Conservation (phyloP, 164 flowering plant genomes). For the Brasenia schreberi region DNA sequence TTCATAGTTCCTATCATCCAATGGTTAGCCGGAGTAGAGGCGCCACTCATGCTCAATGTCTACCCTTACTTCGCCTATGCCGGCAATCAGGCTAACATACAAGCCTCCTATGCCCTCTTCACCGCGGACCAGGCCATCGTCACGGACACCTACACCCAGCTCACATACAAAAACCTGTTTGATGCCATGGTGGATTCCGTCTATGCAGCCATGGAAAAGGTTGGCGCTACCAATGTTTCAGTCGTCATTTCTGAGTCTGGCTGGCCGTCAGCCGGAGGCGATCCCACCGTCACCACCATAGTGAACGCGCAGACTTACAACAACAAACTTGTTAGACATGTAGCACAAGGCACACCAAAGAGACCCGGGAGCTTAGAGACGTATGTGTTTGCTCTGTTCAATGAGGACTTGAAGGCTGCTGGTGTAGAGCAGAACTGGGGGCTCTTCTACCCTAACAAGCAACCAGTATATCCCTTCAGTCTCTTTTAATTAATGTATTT, state of each 20-base stretch:
- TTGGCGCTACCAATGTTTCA: slow-evolving; percentile 1
- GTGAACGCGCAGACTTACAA: slow-evolving; percentile 3
- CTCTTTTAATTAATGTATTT: neutral
- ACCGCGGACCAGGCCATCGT: neutral
- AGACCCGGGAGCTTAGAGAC: slow-evolving; percentile 3
- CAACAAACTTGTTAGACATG: slow-evolving; percentile 3
- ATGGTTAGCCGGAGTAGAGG: neutral
- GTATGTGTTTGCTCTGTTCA: slow-evolving; percentile 8
- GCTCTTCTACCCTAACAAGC: slow-evolving; percentile 6
- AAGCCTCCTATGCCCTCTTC: slow-evolving; percentile 5
- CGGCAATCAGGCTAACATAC: neutral
- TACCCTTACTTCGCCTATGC: slow-evolving; percentile 9
- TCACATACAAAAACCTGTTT: slow-evolving; percentile 5
- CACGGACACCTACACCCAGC: too few species aligned
- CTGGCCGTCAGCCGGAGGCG: slow-evolving; percentile 8
- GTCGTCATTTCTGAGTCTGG: slow-evolving; percentile 6
- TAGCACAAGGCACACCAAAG: slow-evolving; percentile 2
- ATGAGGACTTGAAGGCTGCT: slow-evolving; percentile 1
- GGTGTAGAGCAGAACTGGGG: slow-evolving; percentile 2
- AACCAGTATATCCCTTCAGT: slow-evolving; percentile 2
- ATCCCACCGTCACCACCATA: neutral
- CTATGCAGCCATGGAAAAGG: slow-evolving; percentile 5
- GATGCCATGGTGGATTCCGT: slow-evolving; percentile 4
- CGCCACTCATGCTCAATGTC: slow-evolving; percentile 8
- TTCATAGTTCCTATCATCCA: slow-evolving; percentile 3